Base-by-base conservation (phyloP, 331 rosid species). In the Quercus tomentella region DNA sequence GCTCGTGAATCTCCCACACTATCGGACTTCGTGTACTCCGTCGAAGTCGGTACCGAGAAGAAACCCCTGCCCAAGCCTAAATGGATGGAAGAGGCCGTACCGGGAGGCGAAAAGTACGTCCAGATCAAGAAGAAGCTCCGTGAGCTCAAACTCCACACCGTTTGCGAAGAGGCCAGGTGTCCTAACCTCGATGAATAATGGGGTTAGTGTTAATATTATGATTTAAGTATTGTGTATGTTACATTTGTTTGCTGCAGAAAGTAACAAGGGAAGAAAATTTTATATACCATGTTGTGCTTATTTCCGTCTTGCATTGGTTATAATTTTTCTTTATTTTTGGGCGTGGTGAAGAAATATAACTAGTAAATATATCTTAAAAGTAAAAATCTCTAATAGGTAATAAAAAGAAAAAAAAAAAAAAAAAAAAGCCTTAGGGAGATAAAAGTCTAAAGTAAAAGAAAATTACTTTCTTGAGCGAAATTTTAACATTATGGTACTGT, bases 171-270 rank as follows among this genome's bases (percentile, higher is more conserved):
- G 25, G 25, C 25, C 25, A 23, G 25, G 25, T 23, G 25, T 23
- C 25, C 25, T 23, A 23, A 23, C 25, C 25, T 23, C 25, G 25
- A 1, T 1, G 25, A 23, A 23, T 70, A 94, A 95, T 75, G 97
- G 99, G 97, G 99, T 93, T 84, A 56, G 99, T 84, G 70, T 68
- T 66, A 54, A 74, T 35, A 35, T 58, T 80, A 78, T 75, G 25
- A 3, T 54, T n/a, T 51, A 71, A 43, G n/a, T 26, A 22, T 72
- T 57, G 45, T 76, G 51, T 73, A 49, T 70, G 54, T 65, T 63
- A 16, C 65, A 81, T 84, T 76, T 76, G 41, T 71, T 70, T 52
- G 31, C 75, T 12, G 54, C 37, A 20, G 82, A 26, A n/a, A 45
- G 78, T 69, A 60, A 66, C 41, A 58, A 74, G 55, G 80, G 55